phyloP scores from a whole-genome alignment of 257 asterid genomes.

The Solanum dulcamara region DNA sequence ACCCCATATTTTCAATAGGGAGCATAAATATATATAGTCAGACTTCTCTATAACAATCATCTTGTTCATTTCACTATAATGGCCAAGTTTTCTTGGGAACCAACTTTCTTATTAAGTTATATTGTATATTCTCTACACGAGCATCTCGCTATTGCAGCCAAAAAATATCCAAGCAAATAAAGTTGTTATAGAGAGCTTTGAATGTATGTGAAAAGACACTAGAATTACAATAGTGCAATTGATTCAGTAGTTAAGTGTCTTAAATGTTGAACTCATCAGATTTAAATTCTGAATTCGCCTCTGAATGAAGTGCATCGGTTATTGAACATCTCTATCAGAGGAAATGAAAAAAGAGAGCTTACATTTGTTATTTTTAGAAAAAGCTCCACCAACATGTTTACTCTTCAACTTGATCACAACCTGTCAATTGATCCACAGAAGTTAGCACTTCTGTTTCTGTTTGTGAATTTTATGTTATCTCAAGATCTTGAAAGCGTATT shows the following conservation, averaged over 20 bases:
- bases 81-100: background rate
- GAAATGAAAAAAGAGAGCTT: constrained; percentile 11
- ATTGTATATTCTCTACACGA: background rate
- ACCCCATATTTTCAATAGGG: background rate
- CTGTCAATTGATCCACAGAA: constrained; percentile 18
- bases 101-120: background rate
- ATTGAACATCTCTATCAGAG: background rate
- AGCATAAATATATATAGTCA: background rate
- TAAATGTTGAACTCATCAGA: background rate
- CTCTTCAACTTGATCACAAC: constrained; percentile 53
- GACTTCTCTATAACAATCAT: background rate
- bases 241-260: background rate
- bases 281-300: background rate
- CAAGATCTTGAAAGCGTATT: background rate
- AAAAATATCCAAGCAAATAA: background rate
- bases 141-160: background rate
- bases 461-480: background rate
- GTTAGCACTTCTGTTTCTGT: background rate
- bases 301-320: background rate
- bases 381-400: constrained; percentile 72
- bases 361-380: constrained; percentile 70
- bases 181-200: background rate
- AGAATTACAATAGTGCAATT: background rate
- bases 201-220: background rate
- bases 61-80: background rate